Percentiles rank a stretch among this genome's conserved stretches.
phyloP scores from a whole-genome alignment of 1,284 basidiomycete genomes.

The Heliocybe sulcata region DNA sequence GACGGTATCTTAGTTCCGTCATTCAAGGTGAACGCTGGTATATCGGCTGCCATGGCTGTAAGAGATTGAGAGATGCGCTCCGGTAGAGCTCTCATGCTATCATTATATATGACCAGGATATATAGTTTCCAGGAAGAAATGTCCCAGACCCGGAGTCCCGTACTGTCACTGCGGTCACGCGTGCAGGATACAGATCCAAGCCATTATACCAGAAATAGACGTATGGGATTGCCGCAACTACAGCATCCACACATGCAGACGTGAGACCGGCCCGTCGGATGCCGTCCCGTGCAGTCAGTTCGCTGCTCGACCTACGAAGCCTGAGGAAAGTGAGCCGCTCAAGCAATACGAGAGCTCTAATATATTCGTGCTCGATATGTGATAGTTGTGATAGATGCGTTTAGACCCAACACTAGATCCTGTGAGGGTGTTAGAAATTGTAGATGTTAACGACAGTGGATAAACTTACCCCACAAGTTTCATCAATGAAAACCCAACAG shows the following conservation, averaged over 20 bases:
- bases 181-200: neutral
- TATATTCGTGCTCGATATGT: too few species aligned
- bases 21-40: conserved; percentile 25
- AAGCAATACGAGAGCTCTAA: too few species aligned
- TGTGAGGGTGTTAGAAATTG: neutral
- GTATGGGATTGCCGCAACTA: neutral
- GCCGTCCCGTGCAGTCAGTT: neutral
- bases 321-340: too few species aligned
- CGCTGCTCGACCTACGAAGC: too few species aligned
- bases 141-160: neutral
- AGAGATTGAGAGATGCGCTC: neutral
- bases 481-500: conserved; percentile 78
- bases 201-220: neutral
- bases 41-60: conserved; percentile 8
- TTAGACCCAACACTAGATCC: neutral
- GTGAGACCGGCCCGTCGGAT: neutral
- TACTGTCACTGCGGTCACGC: neutral
- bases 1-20: conserved; percentile 30
- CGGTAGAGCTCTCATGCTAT: neutral
- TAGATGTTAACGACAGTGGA: neutral
- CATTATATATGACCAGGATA: neutral
- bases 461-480: conserved; percentile 50
- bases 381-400: neutral
- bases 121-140: neutral
- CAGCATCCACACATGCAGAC: neutral